Evolutionary conservation across 169 alveolate genomes (phyloP), one percentile per base, ranked within the genome.

Genomic region (Cryptosporidium felis): DNA sequence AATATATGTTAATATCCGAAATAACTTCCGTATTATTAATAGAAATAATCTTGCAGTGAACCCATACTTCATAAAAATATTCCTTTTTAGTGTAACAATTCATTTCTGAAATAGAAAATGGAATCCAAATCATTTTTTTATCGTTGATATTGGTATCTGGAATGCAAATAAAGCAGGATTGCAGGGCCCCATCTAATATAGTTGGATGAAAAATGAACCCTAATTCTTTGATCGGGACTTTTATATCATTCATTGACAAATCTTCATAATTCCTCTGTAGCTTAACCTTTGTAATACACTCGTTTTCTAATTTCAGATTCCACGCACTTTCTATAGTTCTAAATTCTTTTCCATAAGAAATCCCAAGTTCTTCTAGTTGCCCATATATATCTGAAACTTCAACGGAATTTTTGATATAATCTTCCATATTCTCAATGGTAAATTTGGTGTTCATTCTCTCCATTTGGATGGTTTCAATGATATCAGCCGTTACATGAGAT

Each of bases 281-380:
- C 21, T 45, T 16, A 12, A 74, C 42, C 38, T 56, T 74, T 10
- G 74, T 36, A 38, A 74, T 12, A 74, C 47, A 53, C 26, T 74
- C 85, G 14, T 51, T 74, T 74, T 36, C 67, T 53, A 40, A 32
- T 21, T 74, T 38, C 5, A 74, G 14, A 3, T 16, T 74, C 85
- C 85, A 74, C 10, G 85, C 85, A 12, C 26, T 74, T 40, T 36
- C 16, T 49, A 91, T 85, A 5, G 94, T 85, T 45, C 91, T 90
- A 79, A 91, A 91, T 45, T 89, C 89, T 0, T 74, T 80, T 8
- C 94, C 94, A 53, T 91, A 91, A 49, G 88, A 80, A 12, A 91
- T 81, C 34, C 94, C 94, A 21, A 82, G 36, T 38, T 90, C 92
- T 38, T 49, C 45, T 21, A 91, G 59, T 30, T 46, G 10, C 32